Evolutionary conservation across 345 rosid genomes (phyloP).

Genomic region (Dovyalis caffra): DNA sequence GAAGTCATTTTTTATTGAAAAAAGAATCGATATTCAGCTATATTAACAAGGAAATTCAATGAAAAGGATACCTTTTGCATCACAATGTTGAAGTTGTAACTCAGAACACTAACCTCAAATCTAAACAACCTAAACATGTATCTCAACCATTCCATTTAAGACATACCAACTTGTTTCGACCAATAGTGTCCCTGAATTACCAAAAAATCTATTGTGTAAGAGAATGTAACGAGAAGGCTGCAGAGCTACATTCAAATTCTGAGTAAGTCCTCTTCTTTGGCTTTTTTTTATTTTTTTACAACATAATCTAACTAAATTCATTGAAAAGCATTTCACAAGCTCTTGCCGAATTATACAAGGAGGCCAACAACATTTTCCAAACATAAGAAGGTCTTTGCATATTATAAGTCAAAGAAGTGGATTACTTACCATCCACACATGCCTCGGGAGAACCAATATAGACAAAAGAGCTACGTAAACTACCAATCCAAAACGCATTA

Average conservation of each 20-base stretch:
- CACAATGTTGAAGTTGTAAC: neutral
- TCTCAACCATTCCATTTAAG: neutral
- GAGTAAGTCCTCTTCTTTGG: no score
- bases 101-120: neutral
- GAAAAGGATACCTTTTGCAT: neutral
- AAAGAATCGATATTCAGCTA: neutral
- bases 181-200: neutral
- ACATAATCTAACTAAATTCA: neutral
- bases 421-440: slow-evolving; percentile 65
- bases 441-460: slow-evolving; percentile 63
- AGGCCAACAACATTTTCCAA: neutral
- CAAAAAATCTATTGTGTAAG: no score
- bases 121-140: neutral
- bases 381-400: neutral
- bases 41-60: neutral
- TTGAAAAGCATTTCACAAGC: slow-evolving; percentile 3
- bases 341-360: neutral
- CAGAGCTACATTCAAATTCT: no score
- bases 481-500: slow-evolving; percentile 80
- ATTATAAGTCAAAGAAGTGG: neutral
- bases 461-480: slow-evolving; percentile 62
- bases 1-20: neutral
- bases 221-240: no score
- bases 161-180: neutral
- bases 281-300: neutral